These are phyloP conservation scores for Nyssa sinensis DNA, from an alignment of 148 eudicot genomes.

Conservation along the genomic window DNA sequence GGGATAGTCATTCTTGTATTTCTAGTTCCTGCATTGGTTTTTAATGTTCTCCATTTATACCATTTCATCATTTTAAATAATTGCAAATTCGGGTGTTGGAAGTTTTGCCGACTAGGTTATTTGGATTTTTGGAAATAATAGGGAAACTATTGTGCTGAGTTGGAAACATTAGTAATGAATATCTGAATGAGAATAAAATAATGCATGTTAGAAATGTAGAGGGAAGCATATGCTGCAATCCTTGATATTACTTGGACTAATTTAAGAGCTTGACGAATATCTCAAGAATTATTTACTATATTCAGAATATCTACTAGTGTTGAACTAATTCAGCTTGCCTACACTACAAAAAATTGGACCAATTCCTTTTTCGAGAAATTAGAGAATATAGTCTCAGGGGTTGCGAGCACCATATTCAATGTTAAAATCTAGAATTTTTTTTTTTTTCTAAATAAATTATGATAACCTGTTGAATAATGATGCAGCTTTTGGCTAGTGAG, in stretches of 20 bases:
- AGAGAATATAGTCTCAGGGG: background rate
- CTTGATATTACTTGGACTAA: background rate
- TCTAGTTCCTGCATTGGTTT: background rate
- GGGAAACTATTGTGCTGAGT: too few species aligned
- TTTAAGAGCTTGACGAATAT: background rate
- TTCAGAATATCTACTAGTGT: too few species aligned
- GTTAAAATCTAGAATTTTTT: too few species aligned
- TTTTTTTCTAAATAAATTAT: background rate
- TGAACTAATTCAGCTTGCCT: too few species aligned
- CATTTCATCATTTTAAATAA: background rate
- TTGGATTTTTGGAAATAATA: background rate
- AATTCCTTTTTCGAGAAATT: background rate
- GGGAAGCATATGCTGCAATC: background rate
- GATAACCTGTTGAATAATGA: background rate
- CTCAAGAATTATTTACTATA: background rate
- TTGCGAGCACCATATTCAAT: too few species aligned
- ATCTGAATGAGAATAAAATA: background rate
- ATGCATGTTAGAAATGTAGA: too few species aligned
- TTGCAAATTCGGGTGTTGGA: background rate
- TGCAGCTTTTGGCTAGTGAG: conserved; percentile 50
- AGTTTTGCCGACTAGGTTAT: too few species aligned
- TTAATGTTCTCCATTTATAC: background rate
- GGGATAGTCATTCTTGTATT: background rate
- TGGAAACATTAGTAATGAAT: too few species aligned
- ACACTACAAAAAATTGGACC: background rate